Conservation (phyloP, 345 rosid genomes). For the Eucalyptus tenuipes region DNA sequence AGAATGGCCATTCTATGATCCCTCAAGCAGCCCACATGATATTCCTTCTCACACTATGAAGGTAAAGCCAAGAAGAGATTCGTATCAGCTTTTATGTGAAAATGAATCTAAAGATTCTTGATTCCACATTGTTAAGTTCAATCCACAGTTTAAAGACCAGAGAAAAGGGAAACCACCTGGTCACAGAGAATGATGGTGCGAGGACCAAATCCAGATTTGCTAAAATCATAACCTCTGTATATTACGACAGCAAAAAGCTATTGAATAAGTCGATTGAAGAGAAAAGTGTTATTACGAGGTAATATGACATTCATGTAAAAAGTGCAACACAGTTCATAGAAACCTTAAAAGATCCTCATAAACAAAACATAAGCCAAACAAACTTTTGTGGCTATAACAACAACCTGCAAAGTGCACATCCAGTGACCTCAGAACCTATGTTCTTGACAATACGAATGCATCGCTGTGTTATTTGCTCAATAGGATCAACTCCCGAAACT, state of each 20-base stretch:
- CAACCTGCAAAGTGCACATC: conserved; percentile 87
- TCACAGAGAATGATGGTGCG: conserved; percentile 91
- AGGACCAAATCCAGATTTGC: conserved; percentile 90
- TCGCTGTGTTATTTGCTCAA: conserved; percentile 67
- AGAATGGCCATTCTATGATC: conserved; percentile 68
- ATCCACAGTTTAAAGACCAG: not conserved
- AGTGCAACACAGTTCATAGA: not conserved
- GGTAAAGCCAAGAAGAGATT: not conserved
- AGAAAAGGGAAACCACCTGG: conserved; percentile 46
- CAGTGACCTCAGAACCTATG: conserved; percentile 64
- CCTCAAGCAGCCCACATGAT: conserved; percentile 89
- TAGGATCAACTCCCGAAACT: conserved; percentile 66
- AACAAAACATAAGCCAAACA: not conserved
- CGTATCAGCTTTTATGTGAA: not conserved
- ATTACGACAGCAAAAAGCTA: not conserved
- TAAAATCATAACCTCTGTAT: conserved; percentile 75
- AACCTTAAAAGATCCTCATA: not conserved
- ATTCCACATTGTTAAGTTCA: not conserved
- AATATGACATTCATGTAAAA: not conserved
- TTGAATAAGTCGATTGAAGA: not conserved
- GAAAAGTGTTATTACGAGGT: not conserved
- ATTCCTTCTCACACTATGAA: conserved; percentile 90
- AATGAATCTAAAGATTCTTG: not conserved
- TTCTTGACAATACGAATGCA: conserved; percentile 87
- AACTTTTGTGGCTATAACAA: not conserved